phyloP scores from a whole-genome alignment of 129 eudicot species.

The Apium graveolens region DNA sequence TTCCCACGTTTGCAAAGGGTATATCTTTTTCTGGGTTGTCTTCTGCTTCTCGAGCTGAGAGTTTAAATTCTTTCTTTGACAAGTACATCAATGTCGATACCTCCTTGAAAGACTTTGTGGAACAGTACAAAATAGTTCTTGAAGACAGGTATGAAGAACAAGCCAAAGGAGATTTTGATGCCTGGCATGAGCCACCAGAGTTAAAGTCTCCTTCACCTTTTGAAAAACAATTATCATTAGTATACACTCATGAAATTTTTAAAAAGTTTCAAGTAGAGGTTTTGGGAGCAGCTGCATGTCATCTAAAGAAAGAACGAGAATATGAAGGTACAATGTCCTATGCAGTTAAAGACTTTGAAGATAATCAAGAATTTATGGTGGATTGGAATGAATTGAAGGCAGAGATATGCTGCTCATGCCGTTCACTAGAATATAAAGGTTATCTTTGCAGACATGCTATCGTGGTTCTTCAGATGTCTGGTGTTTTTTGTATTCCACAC shows the following conservation, averaged over 20 bases:
- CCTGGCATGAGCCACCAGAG: slow-evolving; percentile 96
- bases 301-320: slow-evolving; percentile 61
- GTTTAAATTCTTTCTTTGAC: slow-evolving; percentile 64
- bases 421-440: slow-evolving; percentile 67
- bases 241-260: slow-evolving; percentile 76
- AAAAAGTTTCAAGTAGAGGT: slow-evolving; percentile 81
- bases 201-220: slow-evolving; percentile 93
- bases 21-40: slow-evolving; percentile 75
- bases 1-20: slow-evolving; percentile 50
- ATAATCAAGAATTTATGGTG: slow-evolving; percentile 57
- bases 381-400: slow-evolving; percentile 57
- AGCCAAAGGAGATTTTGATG: slow-evolving; percentile 86
- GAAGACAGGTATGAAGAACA: slow-evolving; percentile 85
- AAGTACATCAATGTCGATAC: slow-evolving; percentile 54
- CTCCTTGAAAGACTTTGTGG: slow-evolving; percentile 55
- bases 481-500: slow-evolving; percentile 60
- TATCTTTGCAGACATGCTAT: slow-evolving; percentile 84
- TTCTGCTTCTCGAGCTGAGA: slow-evolving; percentile 53
- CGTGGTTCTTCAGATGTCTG: slow-evolving; percentile 95
- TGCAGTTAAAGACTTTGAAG: slow-evolving; percentile 64
- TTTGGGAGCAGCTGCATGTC: slow-evolving; percentile 94
- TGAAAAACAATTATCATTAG: slow-evolving; percentile 64
- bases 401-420: slow-evolving; percentile 82
- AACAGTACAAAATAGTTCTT: slow-evolving; percentile 43
- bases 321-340: slow-evolving; percentile 32